Conservation (phyloP, 306 rosid species). For the Vicia villosa region DNA sequence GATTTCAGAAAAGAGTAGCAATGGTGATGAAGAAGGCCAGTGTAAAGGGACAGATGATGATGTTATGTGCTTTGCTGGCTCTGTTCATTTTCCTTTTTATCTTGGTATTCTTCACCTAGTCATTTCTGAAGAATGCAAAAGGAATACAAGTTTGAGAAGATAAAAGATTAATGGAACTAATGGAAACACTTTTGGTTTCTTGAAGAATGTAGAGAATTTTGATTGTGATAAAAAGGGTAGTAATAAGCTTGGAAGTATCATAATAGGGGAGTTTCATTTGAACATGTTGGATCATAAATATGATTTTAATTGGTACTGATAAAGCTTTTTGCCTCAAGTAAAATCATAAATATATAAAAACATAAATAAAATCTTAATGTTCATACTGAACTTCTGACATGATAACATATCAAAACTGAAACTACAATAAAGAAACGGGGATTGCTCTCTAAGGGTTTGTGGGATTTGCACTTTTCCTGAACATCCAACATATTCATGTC, state of each 20-base stretch:
- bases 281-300: conserved; percentile 33
- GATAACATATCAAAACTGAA: too few relatives aligned
- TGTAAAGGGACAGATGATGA: conserved; percentile 84
- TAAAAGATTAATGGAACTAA: conserved; percentile 31
- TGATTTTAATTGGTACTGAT: conserved; percentile 17
- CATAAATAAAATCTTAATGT: too few relatives aligned
- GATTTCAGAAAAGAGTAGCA: conserved; percentile 88
- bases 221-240: conserved; percentile 32
- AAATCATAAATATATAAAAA: too few relatives aligned
- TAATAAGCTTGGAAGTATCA: conserved; percentile 23
- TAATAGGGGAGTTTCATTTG: background rate
- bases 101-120: conserved; percentile 84
- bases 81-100: conserved; percentile 87
- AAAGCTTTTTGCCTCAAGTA: too few relatives aligned
- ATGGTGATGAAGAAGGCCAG: conserved; percentile 97
- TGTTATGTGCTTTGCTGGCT: conserved; percentile 80
- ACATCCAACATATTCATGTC: too few relatives aligned
- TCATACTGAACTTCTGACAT: too few relatives aligned
- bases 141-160: conserved; percentile 27
- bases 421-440: too few relatives aligned
- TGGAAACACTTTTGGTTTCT: background rate
- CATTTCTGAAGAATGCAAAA: conserved; percentile 33
- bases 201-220: conserved; percentile 29
- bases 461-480: too few relatives aligned
- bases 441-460: too few relatives aligned